Evolutionary conservation across 768 basidiomycete species (phyloP).

Genomic region (Tricholoma hemisulphureum): DNA sequence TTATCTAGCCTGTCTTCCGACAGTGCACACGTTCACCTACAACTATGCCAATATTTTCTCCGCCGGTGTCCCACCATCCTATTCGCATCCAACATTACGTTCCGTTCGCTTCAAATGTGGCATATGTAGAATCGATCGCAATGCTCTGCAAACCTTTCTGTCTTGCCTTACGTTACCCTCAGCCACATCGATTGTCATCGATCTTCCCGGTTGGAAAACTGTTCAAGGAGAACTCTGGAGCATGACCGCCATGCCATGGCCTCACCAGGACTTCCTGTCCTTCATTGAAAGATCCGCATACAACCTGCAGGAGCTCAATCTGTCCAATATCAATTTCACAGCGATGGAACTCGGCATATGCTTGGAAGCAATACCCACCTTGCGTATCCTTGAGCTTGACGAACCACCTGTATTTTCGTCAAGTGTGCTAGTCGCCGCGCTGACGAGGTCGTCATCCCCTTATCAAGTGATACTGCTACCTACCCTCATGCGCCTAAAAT

Average conservation of each 20-base stretch:
- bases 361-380: not conserved
- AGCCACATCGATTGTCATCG: not conserved
- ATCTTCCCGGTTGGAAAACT: not conserved
- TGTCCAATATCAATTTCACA: not conserved
- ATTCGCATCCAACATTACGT: not conserved
- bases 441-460: not conserved
- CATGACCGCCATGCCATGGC: not conserved
- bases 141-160: not conserved
- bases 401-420: not conserved
- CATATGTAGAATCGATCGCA: not conserved
- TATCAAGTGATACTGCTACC: not conserved
- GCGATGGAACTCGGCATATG: not conserved
- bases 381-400: not conserved
- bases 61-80: not conserved
- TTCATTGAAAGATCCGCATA: not conserved
- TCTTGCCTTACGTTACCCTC: not conserved
- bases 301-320: not conserved
- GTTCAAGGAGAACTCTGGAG: not conserved
- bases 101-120: not conserved
- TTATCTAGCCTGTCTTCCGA: not conserved
- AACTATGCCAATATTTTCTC: not conserved
- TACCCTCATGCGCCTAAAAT: not conserved
- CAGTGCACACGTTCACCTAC: not conserved
- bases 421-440: not conserved
- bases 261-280: not conserved